These are phyloP conservation scores for Viola pubescens DNA, from an alignment of 441 rosid species.

Conservation along the genomic window DNA sequence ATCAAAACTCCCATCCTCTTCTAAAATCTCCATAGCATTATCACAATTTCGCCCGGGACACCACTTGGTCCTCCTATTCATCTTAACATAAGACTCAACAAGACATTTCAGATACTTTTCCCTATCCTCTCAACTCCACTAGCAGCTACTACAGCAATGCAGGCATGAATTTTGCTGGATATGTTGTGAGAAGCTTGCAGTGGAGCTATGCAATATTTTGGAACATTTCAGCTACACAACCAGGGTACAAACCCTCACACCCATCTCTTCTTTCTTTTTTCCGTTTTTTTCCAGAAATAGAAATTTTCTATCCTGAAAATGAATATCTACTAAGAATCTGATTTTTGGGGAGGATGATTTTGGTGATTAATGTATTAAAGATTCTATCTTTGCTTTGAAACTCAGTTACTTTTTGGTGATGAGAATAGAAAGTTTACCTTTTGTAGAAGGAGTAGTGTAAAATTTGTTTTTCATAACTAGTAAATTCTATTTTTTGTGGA, in stretches of 20 bases:
- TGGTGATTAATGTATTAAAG: not conserved
- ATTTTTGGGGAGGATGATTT: not conserved
- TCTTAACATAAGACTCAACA: too few species aligned
- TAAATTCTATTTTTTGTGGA: not conserved
- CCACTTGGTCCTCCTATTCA: too few species aligned
- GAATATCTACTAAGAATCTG: not conserved
- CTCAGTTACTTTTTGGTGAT: slow-evolving; percentile 7
- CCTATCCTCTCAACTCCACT: too few species aligned
- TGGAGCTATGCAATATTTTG: slow-evolving; percentile 93
- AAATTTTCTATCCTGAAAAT: not conserved
- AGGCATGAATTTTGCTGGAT: too few species aligned
- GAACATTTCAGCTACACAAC: slow-evolving; percentile 57
- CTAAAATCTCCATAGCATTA: too few species aligned
- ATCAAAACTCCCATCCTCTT: too few species aligned
- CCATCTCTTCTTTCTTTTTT: slow-evolving; percentile 5
- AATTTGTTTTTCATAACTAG: not conserved
- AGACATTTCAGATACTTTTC: too few species aligned
- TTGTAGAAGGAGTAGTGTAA: not conserved
- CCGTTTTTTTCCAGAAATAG: not conserved
- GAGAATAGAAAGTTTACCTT: not conserved
- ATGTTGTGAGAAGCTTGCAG: slow-evolving; percentile 64
- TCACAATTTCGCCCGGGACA: too few species aligned
- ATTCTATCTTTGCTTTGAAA: not conserved
- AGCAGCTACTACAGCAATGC: too few species aligned
- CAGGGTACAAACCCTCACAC: slow-evolving; percentile 36